Evolutionary conservation across 129 eudicot species (phyloP), one percentile per base, ranked within the genome.

Genomic region (Oenanthe sinensis): DNA sequence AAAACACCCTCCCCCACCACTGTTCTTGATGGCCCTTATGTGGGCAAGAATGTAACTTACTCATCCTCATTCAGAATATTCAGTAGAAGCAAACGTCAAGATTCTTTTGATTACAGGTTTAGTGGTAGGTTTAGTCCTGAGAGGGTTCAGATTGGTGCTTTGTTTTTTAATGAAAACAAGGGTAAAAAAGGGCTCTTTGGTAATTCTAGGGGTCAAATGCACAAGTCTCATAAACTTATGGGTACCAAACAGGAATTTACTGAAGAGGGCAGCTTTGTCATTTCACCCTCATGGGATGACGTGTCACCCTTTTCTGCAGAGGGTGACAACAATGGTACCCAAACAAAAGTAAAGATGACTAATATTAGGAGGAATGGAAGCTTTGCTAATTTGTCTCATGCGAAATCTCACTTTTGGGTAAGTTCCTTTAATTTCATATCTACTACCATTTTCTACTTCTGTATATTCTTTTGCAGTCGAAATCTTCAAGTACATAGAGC

Each of bases 1-100:
- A 87, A 87, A 89, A 80, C 86, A 75, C 84, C 88, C 75, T 93
- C 98, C 13, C 98, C 96, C 26, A 93, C 91, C 16, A 89, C 94
- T 3, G 96, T 93, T 12, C 84, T 93, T 7, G 95, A 93, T 24
- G 97, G 96, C 2, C 96, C 98, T 40, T 80, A 80, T n/a, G 46
- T 63, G 28, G 79, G 78, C 75, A 86, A 78, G 70, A 65, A 55
- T 88, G 3, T 14, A 67, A 26, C 75, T 0, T 60, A 8, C 33
- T 87, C 87, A 2, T 84, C 90, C 42, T 74, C 77, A 24, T 46
- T 74, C 75, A 70, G 75, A 44, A 87, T 93, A 0, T 90, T 89
- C 82, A 84, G 98, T 30, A 60, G 68, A 11, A 60, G 68, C 77
- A 85, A 82, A 50, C 80, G 80, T 24, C 85, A 77, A 1, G 73